Conservation (phyloP, 257 asterid species). For the Solanum sejunctum region DNA sequence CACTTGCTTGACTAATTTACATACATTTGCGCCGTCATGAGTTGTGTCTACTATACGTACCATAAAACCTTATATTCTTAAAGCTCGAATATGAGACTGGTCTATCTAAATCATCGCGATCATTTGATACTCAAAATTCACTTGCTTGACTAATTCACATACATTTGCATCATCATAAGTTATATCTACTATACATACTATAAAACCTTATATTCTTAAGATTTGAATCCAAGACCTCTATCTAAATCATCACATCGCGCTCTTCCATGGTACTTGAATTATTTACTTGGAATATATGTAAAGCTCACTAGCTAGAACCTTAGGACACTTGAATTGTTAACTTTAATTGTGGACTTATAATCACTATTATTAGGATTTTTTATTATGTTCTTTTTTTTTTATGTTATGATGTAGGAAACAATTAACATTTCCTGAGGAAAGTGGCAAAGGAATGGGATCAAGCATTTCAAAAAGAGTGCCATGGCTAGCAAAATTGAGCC, state of each 20-base stretch:
- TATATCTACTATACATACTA: neutral
- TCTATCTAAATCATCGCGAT: neutral
- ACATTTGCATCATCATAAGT: fast-evolving
- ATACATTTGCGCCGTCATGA: no score
- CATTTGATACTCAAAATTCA: neutral
- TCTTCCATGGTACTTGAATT: no score
- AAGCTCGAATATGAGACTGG: neutral
- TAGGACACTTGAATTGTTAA: neutral
- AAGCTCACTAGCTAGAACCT: no score
- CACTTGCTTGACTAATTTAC: no score
- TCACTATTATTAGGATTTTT: no score
- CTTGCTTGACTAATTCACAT: neutral
- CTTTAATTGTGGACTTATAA: no score
- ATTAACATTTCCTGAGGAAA: slow-evolving; percentile 45
- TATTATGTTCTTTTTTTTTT: neutral
- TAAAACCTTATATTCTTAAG: no score
- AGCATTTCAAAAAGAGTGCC: slow-evolving; percentile 28
- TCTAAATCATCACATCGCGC: neutral
- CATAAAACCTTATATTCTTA: neutral
- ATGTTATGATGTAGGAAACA: slow-evolving; percentile 16
- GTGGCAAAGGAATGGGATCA: slow-evolving; percentile 48
- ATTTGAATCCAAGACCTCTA: no score
- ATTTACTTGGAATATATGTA: no score
- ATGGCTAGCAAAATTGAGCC: slow-evolving; percentile 36
- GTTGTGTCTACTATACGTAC: neutral